Evolutionary conservation across 2,329 filamentous ascomycete genomes (phyloP).

Genomic region (Rhynchosporium graminicola): DNA sequence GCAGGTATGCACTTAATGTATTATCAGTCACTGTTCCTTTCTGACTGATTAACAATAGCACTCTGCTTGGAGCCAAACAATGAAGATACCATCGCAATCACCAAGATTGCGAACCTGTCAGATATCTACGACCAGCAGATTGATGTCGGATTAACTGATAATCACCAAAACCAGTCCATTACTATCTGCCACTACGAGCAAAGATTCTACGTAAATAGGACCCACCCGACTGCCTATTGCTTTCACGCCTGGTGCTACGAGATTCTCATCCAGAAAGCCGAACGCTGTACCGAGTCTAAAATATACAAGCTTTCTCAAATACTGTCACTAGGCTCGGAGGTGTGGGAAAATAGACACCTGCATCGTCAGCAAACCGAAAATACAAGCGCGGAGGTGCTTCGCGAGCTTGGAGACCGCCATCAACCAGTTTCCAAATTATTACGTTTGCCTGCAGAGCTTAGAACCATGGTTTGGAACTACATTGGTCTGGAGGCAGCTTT

Average conservation of each 20-base stretch:
- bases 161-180: slow-evolving; percentile 12
- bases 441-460: slow-evolving; percentile 21
- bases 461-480: slow-evolving; percentile 22
- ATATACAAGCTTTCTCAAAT: slow-evolving; percentile 21
- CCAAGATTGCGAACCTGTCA: slow-evolving; percentile 11
- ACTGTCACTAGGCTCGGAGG: slow-evolving; percentile 10
- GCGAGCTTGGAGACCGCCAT: slow-evolving; percentile 7
- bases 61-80: slow-evolving; percentile 15
- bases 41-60: slow-evolving; percentile 14
- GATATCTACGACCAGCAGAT: slow-evolving; percentile 16
- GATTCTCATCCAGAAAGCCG: slow-evolving; percentile 18
- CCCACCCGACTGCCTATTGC: slow-evolving; percentile 19
- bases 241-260: slow-evolving; percentile 25
- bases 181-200: slow-evolving; percentile 16
- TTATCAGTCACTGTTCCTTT: slow-evolving; percentile 12
- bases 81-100: slow-evolving; percentile 19
- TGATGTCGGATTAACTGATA: slow-evolving; percentile 17
- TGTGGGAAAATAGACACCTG: slow-evolving; percentile 3
- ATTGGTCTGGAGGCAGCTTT: slow-evolving; percentile 16
- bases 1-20: slow-evolving; percentile 11
- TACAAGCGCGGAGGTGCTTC: slow-evolving; percentile 9
- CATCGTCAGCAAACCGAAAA: slow-evolving; percentile 9
- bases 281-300: slow-evolving; percentile 9
- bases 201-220: not conserved
- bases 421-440: slow-evolving; percentile 7